Base-by-base conservation (phyloP, 306 rosid species). In the Alnus glutinosa region DNA sequence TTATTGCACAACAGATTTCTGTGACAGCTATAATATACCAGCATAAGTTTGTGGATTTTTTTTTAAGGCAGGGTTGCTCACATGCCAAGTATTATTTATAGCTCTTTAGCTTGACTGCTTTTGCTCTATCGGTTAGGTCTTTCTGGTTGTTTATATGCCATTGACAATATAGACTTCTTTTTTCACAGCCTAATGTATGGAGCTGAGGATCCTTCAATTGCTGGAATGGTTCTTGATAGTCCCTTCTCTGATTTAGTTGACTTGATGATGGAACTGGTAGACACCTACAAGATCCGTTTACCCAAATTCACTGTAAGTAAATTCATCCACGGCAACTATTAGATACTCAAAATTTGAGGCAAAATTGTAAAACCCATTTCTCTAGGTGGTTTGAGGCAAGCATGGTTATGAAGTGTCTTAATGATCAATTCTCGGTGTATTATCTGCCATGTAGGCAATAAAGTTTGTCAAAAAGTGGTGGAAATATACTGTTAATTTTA, bases 231-330 rank as follows among this genome's bases (percentile, higher is more conserved):
- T 81, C 89, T 95, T 76, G 99, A 95, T 82, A 95, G 98, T 69
- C 99, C 99, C 73, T 93, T 95, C 82, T 89, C 99, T 71, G 96
- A 91, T 83, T 89, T 95, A 91, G 97, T 95, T 81, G 97, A 93
- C 81, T 89, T 95, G 77, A 95, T 95, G 99, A 95, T 95, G 98
- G 99, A 93, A 82, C 93, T 93, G 44, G 98, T 95, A 39, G 96
- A 90, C 77, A 90, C 94, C 44, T 93, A 93, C 83, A 88, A 83
- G 87, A 71, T 95, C 49, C 94, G 94, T 47, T 84, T 95, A 73
- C 99, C 99, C 4, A 95, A 93, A 85, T 95, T 93, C 91, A 93
- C 99, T 4, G 99, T 95, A 78, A 93, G 99, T 85, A 61, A 34
- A 47, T 74, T 63, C 14, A 34, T 64, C n/a, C 11, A n/a, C 7